These are phyloP conservation scores for Terana coerulea DNA, from an alignment of 768 basidiomycete genomes.

Conservation along the genomic window DNA sequence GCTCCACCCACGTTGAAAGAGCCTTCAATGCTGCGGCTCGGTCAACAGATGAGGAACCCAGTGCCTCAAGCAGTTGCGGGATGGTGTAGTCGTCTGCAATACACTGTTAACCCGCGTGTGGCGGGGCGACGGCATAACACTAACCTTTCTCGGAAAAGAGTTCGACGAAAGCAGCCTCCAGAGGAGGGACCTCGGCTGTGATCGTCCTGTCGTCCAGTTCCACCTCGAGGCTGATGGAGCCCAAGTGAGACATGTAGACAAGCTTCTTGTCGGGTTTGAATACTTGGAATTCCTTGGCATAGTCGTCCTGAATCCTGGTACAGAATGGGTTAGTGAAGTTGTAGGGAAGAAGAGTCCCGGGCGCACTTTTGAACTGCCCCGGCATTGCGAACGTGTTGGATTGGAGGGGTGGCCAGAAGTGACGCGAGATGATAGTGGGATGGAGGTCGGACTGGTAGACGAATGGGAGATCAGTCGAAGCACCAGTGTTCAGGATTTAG, in stretches of 20 bases:
- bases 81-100: constrained; percentile 72
- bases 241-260: constrained; percentile 86
- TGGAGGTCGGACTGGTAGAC: constrained; percentile 62
- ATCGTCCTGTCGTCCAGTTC: constrained; percentile 79
- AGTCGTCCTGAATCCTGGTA: constrained; percentile 68
- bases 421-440: constrained; percentile 86
- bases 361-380: constrained; percentile 77
- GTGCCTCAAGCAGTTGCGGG: constrained; percentile 58
- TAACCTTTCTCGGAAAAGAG: constrained; percentile 72
- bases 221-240: constrained; percentile 76
- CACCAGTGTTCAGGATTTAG: neutral
- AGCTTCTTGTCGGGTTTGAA: constrained; percentile 94
- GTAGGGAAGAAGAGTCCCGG: neutral
- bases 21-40: constrained; percentile 65
- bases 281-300: constrained; percentile 69
- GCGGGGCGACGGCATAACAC: too few species aligned
- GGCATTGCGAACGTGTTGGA: constrained; percentile 74
- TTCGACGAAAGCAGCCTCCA: constrained; percentile 91
- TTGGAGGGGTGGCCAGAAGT: constrained; percentile 93
- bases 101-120: too few species aligned
- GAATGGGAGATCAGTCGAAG: neutral
- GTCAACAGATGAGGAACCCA: constrained; percentile 66
- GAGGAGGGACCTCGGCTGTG: constrained; percentile 71
- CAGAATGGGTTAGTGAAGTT: neutral
- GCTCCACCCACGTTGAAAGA: constrained; percentile 78